A percentile compares a stretch with the other conserved stretches of the same genome.
Evolutionary conservation across 2,329 filamentous ascomycete genomes (phyloP).

Genomic region (Fusarium liriodendri): DNA sequence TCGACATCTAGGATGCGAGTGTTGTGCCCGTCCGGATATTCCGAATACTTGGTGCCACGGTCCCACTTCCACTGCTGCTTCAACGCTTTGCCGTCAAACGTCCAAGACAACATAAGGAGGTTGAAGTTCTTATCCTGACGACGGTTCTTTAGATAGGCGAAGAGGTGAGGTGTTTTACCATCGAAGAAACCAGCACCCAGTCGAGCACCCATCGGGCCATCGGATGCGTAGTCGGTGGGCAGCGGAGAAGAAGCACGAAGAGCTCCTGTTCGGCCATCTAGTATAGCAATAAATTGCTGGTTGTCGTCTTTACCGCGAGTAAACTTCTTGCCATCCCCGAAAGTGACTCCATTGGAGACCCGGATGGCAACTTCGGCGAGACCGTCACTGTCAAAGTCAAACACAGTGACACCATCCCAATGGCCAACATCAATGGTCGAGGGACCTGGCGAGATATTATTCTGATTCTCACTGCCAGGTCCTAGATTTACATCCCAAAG

Average conservation of each 20-base stretch:
- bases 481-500: constrained; percentile 37
- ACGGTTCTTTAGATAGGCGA: constrained; percentile 37
- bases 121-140: constrained; percentile 17
- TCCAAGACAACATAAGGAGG: constrained; percentile 26
- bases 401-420: constrained; percentile 40
- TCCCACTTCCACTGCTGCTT: constrained; percentile 37
- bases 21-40: constrained; percentile 36
- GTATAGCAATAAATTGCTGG: constrained; percentile 36
- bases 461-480: constrained; percentile 34
- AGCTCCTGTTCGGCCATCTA: constrained; percentile 32
- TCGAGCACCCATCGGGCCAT: constrained; percentile 27
- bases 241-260: constrained; percentile 19
- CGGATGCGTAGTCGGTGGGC: constrained; percentile 14
- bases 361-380: constrained; percentile 36
- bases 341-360: constrained; percentile 37
- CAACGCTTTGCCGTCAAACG: constrained; percentile 25
- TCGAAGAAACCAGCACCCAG: constrained; percentile 35
- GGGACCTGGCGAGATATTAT: constrained; percentile 36
- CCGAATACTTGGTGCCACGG: constrained; percentile 10
- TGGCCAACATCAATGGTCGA: constrained; percentile 34
- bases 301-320: constrained; percentile 8
- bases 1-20: constrained; percentile 37
- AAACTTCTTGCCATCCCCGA: constrained; percentile 33
- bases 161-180: constrained; percentile 23
- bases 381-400: constrained; percentile 39